Conservation (phyloP, 345 rosid genomes). For the Eucalyptus erythrocorys region DNA sequence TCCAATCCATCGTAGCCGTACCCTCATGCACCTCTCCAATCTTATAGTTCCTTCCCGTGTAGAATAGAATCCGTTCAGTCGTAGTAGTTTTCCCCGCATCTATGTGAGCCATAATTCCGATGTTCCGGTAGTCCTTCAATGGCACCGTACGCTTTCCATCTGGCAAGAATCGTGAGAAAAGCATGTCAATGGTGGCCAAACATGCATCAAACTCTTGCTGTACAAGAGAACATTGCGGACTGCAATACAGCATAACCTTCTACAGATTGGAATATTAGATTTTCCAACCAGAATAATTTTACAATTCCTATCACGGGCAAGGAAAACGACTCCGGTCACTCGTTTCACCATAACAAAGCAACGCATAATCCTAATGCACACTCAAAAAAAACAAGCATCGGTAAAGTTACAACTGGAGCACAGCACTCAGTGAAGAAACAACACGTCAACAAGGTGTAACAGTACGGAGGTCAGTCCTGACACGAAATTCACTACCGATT, state of each 20-base stretch:
- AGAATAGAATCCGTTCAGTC: constrained; percentile 75
- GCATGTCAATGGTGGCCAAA: background rate
- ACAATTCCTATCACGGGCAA: background rate
- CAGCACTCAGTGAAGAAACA: background rate
- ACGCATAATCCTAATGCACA: background rate
- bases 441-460: background rate
- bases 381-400: background rate
- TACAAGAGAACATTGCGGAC: background rate
- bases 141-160: constrained; percentile 64
- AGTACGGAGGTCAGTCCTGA: background rate
- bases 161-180: constrained; percentile 1
- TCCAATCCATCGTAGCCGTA: constrained; percentile 99
- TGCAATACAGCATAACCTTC: background rate
- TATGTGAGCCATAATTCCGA: constrained; percentile 98
- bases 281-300: background rate
- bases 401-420: background rate
- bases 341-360: background rate
- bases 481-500: background rate
- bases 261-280: background rate
- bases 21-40: constrained; percentile 98
- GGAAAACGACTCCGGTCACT: background rate
- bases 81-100: constrained; percentile 99
- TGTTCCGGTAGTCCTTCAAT: constrained; percentile 76
- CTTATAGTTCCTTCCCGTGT: constrained; percentile 94
- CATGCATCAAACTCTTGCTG: background rate